A percentile compares a stretch with the other conserved stretches of the same genome.
phyloP scores from a whole-genome alignment of 805 yeast genomes.

The Starmerella stigmatis region DNA sequence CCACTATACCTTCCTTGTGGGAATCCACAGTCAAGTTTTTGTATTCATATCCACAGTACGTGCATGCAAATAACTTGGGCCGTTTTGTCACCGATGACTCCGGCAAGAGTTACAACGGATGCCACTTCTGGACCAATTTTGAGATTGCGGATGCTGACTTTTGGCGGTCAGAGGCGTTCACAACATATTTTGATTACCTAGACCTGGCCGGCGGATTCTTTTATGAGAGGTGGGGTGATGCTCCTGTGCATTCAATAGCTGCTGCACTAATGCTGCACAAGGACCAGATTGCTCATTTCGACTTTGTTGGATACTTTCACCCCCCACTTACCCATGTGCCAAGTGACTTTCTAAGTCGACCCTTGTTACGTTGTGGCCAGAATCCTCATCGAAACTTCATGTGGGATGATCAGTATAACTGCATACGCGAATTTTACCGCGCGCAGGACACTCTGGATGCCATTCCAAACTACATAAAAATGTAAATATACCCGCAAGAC shows the following conservation, averaged over 20 bases:
- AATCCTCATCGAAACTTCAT: slow-evolving; percentile 17
- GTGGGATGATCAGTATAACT: slow-evolving; percentile 15
- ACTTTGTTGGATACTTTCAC: slow-evolving; percentile 87
- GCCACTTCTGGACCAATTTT: slow-evolving; percentile 91
- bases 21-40: slow-evolving; percentile 41
- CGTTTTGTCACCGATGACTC: slow-evolving; percentile 62
- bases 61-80: slow-evolving; percentile 49
- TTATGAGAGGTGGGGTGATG: slow-evolving; percentile 95
- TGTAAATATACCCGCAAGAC: not conserved
- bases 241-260: slow-evolving; percentile 86
- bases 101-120: slow-evolving; percentile 58
- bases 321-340: slow-evolving; percentile 16
- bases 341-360: slow-evolving; percentile 11
- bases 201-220: slow-evolving; percentile 76
- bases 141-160: slow-evolving; percentile 80
- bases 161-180: slow-evolving; percentile 56
- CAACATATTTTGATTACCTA: slow-evolving; percentile 54
- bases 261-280: slow-evolving; percentile 61
- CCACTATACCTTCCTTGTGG: slow-evolving; percentile 79
- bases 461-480: not conserved
- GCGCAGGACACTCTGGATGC: slow-evolving; percentile 12
- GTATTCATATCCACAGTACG: slow-evolving; percentile 39
- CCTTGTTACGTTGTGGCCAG: slow-evolving; percentile 12
- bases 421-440: slow-evolving; percentile 12
- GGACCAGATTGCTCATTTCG: slow-evolving; percentile 72